These are phyloP conservation scores for Mrakia blollopis DNA, from an alignment of 768 basidiomycete species.

Conservation along the genomic window DNA sequence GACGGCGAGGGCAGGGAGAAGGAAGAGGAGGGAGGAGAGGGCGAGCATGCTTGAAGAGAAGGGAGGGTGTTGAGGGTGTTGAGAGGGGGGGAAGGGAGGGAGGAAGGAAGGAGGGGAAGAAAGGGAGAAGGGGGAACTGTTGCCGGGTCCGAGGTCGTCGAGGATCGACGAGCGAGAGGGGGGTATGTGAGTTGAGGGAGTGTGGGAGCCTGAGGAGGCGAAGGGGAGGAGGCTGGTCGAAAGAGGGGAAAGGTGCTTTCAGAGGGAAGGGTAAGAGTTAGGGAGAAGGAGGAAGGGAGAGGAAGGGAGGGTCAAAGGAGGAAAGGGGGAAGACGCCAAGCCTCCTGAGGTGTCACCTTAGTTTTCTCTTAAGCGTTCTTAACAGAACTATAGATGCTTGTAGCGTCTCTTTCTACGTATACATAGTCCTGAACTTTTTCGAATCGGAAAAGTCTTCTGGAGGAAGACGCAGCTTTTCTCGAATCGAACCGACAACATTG, in stretches of 20 bases:
- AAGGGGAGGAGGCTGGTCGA: neutral
- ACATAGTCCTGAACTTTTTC: no score
- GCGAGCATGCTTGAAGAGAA: neutral
- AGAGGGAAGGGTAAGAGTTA: neutral
- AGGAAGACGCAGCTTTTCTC: no score
- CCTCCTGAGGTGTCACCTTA: no score
- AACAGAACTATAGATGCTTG: no score
- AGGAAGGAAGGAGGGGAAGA: neutral
- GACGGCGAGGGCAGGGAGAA: neutral
- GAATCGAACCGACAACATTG: no score
- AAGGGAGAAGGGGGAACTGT: neutral
- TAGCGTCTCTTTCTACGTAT: no score
- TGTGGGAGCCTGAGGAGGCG: constrained; percentile 3
- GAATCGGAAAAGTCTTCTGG: no score
- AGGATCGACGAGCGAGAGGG: neutral
- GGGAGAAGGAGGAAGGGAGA: neutral
- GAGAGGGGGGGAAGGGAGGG: neutral
- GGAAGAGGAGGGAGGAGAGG: neutral
- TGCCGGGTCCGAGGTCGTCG: neutral
- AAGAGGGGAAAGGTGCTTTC: neutral
- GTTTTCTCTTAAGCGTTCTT: no score
- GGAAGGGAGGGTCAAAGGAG: neutral
- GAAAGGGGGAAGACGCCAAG: no score
- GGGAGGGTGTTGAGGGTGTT: neutral
- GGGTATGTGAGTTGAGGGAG: neutral